Percentiles rank a stretch among this genome's conserved stretches.
phyloP scores from a whole-genome alignment of 495 filamentous ascomycete species.

The Tuber aestivum region DNA sequence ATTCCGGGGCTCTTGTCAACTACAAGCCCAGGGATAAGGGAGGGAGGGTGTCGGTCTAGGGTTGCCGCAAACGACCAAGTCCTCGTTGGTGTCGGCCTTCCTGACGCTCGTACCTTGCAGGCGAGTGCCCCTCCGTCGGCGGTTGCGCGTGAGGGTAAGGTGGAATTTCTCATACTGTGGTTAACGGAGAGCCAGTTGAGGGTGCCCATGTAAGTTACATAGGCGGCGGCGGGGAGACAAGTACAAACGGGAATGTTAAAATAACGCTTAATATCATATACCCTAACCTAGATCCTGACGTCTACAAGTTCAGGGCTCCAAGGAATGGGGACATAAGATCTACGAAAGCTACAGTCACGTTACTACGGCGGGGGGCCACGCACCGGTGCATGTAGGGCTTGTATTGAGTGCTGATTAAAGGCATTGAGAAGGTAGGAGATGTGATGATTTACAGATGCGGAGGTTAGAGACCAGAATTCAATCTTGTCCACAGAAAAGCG shows the following conservation, averaged over 20 bases:
- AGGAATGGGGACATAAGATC: conserved; percentile 6
- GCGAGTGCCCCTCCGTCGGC: background rate
- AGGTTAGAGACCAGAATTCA: background rate
- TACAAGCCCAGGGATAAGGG: background rate
- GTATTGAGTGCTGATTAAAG: background rate
- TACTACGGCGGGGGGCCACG: too few species aligned
- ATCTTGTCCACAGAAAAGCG: background rate
- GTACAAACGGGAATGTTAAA: too few species aligned
- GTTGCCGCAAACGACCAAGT: conserved; percentile 3
- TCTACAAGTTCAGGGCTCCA: conserved; percentile 10
- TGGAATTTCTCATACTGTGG: conserved; percentile 10
- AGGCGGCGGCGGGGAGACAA: conserved; percentile 6
- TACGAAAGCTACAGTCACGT: background rate
- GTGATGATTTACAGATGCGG: background rate
- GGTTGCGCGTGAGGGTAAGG: background rate
- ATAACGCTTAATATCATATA: background rate
- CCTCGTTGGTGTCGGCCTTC: conserved; percentile 5
- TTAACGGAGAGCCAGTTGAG: background rate
- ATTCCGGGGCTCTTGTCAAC: conserved; percentile 10
- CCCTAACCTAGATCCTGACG: background rate
- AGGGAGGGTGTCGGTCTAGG: conserved; percentile 12
- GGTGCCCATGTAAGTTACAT: conserved; percentile 8
- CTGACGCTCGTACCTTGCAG: background rate
- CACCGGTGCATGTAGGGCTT: too few species aligned
- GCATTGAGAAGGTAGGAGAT: background rate